Evolutionary conservation across 1,139 yeast genomes (phyloP), one percentile per base, ranked within the genome.

Genomic region (Magnusiomyces suaveolens): DNA sequence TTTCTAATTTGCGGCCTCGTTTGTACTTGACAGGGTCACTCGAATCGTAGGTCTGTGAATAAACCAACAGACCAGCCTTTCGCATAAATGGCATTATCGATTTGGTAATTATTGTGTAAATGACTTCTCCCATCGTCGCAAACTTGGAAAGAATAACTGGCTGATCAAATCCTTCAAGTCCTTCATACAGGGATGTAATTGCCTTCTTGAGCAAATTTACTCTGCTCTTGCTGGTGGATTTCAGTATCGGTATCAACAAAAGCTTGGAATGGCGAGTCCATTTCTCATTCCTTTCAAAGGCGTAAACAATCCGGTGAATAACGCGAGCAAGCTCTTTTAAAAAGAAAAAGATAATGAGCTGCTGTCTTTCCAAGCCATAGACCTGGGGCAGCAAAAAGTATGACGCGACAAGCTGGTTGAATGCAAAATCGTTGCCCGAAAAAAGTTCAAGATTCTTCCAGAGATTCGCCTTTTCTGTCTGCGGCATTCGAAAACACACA

Each of bases 41-140:
- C 4, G 43, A 38, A 4, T 8, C 6, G 6, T 10, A 38, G 26
- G 16, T 18, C 16, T 21, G 46, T 6, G 83, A 80, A 64, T 69
- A 76, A 0, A 82, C 74, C 60, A 79, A 79, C 2, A 88, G 78
- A 1, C 87, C 79, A 4, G 81, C 74, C 61, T 82, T 78, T 60
- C 96, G 76, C 59, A 87, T 71, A 60, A 84, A 86, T 20, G 90
- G 88, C 0, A 85, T 78, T 6, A 77, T 68, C 0, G 82, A 69
- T 63, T 81, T 81, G 18, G 78, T 66, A 46, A 84, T 54, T 79
- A 85, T 74, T 0, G 84, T 72, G 62, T 76, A 81, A 1, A 83
- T 61, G 0, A 78, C 71, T 46, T 66, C 4, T 4, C 43, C 50
- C 33, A 48, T 33, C 18, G 43, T 12, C 12, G 47, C 33, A 14